phyloP scores from a whole-genome alignment of 2,329 filamentous ascomycete species.

The Neonectria magnoliae region DNA sequence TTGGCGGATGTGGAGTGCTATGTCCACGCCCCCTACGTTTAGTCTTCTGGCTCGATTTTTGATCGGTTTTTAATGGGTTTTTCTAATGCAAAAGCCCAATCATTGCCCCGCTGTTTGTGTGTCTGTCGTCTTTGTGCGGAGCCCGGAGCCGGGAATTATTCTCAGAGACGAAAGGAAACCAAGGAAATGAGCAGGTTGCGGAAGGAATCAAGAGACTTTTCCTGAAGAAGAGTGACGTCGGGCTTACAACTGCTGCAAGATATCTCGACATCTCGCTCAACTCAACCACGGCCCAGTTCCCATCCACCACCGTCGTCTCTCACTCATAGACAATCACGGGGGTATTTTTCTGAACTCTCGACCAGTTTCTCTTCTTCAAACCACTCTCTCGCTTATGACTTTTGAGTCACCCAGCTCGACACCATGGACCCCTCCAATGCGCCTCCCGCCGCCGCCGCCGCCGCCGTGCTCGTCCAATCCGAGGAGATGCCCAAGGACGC shows the following conservation, averaged over 20 bases:
- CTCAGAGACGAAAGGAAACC: background rate
- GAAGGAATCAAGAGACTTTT: background rate
- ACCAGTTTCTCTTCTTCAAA: conserved; percentile 12
- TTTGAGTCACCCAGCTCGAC: conserved; percentile 3
- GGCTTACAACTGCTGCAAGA: conserved; percentile 1
- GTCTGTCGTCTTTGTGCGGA: conserved; percentile 28
- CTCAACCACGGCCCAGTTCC: background rate
- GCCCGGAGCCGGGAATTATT: conserved; percentile 32
- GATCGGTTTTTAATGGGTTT: background rate
- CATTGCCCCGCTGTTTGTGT: conserved; percentile 3
- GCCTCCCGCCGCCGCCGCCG: conserved; percentile 72
- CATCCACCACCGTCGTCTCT: background rate
- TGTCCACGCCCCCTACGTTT: conserved; percentile 25
- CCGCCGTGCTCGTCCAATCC: conserved; percentile 87
- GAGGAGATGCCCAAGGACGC: conserved; percentile 81
- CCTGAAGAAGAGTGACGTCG: conserved; percentile 8
- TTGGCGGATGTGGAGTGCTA: conserved; percentile 24
- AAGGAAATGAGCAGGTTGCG: background rate
- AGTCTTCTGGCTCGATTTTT: background rate
- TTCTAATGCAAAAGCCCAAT: conserved; percentile 1
- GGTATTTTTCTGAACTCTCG: background rate
- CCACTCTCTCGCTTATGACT: conserved; percentile 5
- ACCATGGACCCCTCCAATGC: conserved; percentile 50
- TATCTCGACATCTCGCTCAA: background rate
- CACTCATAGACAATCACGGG: background rate